Evolutionary conservation across 306 rosid genomes (phyloP).

Genomic region (Vigna hirtella): DNA sequence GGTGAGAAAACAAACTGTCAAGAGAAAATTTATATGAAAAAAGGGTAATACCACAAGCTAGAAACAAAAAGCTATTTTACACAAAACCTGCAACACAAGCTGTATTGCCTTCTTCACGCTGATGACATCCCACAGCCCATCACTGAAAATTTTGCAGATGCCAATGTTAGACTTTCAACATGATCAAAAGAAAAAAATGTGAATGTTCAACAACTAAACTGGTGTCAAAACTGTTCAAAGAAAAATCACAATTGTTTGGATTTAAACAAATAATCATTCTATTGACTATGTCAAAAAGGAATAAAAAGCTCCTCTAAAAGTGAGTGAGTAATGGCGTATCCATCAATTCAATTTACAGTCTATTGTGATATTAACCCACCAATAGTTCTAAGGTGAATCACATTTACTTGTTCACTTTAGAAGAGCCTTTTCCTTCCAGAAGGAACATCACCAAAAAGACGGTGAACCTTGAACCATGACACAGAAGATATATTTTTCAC

Average conservation of each 20-base stretch:
- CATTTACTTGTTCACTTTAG: constrained; percentile 9
- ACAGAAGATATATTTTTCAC: constrained; percentile 24
- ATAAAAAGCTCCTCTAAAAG: constrained; percentile 16
- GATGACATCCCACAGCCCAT: constrained; percentile 97
- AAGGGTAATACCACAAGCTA: background rate
- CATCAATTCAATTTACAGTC: constrained; percentile 10
- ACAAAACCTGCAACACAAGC: constrained; percentile 78
- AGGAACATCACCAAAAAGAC: constrained; percentile 5
- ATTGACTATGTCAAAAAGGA: constrained; percentile 35
- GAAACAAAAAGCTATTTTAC: constrained; percentile 9
- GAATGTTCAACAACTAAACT: constrained; percentile 9
- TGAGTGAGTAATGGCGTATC: background rate
- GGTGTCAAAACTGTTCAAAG: background rate
- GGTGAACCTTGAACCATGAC: background rate
- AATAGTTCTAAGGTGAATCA: background rate
- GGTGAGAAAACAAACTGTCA: constrained; percentile 28
- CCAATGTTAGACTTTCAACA: constrained; percentile 30
- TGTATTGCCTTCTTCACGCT: constrained; percentile 76
- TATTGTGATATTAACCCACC: background rate
- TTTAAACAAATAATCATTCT: constrained; percentile 23
- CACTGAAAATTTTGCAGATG: constrained; percentile 63
- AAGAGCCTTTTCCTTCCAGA: constrained; percentile 17
- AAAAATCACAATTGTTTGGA: background rate
- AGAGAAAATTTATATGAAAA: constrained; percentile 8
- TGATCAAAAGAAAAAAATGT: background rate